Conservation (phyloP, 495 filamentous ascomycete species). For the Hypomontagnella submonticulosa region DNA sequence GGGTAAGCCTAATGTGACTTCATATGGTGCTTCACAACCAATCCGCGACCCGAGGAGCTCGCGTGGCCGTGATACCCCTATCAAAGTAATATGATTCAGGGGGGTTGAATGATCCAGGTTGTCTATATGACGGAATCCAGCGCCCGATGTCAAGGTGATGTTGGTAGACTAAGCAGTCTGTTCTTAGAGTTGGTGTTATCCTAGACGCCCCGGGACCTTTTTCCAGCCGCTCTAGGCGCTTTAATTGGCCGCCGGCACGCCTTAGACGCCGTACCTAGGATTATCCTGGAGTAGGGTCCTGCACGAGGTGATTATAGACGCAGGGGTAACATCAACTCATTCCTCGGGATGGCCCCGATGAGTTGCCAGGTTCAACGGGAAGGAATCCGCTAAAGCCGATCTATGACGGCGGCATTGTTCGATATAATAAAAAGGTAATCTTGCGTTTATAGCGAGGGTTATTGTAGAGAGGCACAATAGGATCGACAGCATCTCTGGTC, state of each 20-base stretch:
- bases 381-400: constrained; percentile 37
- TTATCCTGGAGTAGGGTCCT: constrained; percentile 24
- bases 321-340: constrained; percentile 27
- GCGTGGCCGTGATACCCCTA: not conserved
- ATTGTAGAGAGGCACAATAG: constrained; percentile 1
- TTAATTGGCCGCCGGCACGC: constrained; percentile 30
- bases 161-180: constrained; percentile 15
- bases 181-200: constrained; percentile 27
- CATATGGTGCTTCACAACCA: constrained; percentile 20
- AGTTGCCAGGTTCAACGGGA: constrained; percentile 33
- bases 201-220: constrained; percentile 15
- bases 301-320: constrained; percentile 29
- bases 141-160: constrained; percentile 1
- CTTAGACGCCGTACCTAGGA: constrained; percentile 31
- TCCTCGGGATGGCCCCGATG: constrained; percentile 13
- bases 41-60: constrained; percentile 13
- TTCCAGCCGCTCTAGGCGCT: constrained; percentile 17
- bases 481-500: not conserved
- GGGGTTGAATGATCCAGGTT: constrained; percentile 1
- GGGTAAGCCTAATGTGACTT: constrained; percentile 38
- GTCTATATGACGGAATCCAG: constrained; percentile 25
- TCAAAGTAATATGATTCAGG: constrained; percentile 20
- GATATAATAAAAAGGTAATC: not conserved
- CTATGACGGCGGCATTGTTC: constrained; percentile 31
- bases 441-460: constrained; percentile 2